Conservation (phyloP, 805 yeast genomes). For the baker's yeast (Saccharomyces cerevisiae) region DNA sequence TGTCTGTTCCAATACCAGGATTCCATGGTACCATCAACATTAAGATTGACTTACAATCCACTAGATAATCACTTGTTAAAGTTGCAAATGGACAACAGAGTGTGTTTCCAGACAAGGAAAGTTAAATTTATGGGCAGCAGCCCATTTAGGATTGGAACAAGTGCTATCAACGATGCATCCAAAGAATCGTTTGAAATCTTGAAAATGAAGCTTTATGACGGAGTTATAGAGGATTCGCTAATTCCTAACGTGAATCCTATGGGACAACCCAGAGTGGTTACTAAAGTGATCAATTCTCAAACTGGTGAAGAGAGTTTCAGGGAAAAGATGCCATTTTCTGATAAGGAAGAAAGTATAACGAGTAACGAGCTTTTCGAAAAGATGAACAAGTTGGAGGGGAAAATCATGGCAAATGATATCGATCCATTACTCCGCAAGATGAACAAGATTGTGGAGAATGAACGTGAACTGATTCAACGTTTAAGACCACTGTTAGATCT, state of each 20-base stretch:
- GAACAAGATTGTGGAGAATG: slow-evolving; percentile 16
- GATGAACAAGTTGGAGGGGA: slow-evolving; percentile 28
- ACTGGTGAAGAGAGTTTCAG: slow-evolving; percentile 29
- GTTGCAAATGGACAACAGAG: slow-evolving; percentile 60
- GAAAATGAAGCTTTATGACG: slow-evolving; percentile 47
- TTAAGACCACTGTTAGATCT: neutral
- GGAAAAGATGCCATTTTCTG: slow-evolving; percentile 21
- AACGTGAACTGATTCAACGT: slow-evolving; percentile 14
- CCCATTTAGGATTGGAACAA: slow-evolving; percentile 43
- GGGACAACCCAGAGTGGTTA: slow-evolving; percentile 38
- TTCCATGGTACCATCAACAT: slow-evolving; percentile 59
- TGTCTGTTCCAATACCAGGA: slow-evolving; percentile 56
- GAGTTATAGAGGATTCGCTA: slow-evolving; percentile 45
- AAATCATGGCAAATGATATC: slow-evolving; percentile 30
- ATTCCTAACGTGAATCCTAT: slow-evolving; percentile 48
- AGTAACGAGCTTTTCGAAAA: slow-evolving; percentile 24
- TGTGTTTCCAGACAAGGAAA: slow-evolving; percentile 58
- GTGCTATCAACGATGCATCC: slow-evolving; percentile 37
- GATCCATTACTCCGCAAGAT: slow-evolving; percentile 18
- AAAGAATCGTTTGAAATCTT: slow-evolving; percentile 59
- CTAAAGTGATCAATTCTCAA: slow-evolving; percentile 33
- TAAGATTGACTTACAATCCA: slow-evolving; percentile 56
- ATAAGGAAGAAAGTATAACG: slow-evolving; percentile 15
- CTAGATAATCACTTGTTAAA: slow-evolving; percentile 39
- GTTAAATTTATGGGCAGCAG: slow-evolving; percentile 36